These are phyloP conservation scores for Claviceps capensis DNA, from an alignment of 2,329 filamentous ascomycete species.

Conservation along the genomic window DNA sequence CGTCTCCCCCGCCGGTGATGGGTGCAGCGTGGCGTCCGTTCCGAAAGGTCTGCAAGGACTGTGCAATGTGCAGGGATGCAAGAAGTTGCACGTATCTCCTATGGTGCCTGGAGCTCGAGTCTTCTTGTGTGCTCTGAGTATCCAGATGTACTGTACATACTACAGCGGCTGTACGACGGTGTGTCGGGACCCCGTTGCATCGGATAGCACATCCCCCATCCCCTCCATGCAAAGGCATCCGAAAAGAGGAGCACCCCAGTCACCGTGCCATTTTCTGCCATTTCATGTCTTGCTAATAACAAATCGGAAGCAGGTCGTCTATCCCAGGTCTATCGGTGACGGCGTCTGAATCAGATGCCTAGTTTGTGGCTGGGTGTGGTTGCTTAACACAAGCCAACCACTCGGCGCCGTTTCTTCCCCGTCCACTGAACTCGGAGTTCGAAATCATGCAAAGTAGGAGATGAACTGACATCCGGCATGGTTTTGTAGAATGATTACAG, in stretches of 20 bases:
- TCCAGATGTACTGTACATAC: constrained; percentile 10
- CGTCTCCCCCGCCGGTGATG: constrained; percentile 9
- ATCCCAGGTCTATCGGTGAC: constrained; percentile 6
- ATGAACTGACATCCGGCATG: constrained; percentile 13
- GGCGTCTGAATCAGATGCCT: constrained; percentile 5
- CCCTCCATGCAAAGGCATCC: constrained; percentile 9
- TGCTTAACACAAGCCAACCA: constrained; percentile 3
- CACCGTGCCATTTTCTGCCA: constrained; percentile 7
- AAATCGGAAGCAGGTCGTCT: constrained; percentile 5
- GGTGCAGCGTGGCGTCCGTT: constrained; percentile 13
- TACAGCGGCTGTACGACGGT: constrained; percentile 10
- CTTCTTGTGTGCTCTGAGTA: constrained; percentile 9
- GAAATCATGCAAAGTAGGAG: constrained; percentile 5
- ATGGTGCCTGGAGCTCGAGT: constrained; percentile 9
- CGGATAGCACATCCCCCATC: constrained; percentile 7
- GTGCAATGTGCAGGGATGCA: constrained; percentile 8
- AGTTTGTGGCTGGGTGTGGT: constrained; percentile 2
- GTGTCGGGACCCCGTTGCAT: constrained; percentile 8
- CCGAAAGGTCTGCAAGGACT: constrained; percentile 9
- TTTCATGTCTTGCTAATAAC: constrained; percentile 10
- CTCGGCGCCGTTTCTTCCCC: constrained; percentile 1
- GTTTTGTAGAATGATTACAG: constrained; percentile 37
- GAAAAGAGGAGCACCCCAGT: constrained; percentile 7
- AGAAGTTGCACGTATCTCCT: constrained; percentile 5
- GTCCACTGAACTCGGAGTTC: not conserved